Base-by-base conservation (phyloP, 345 rosid genomes). In the Barbarea vulgaris region DNA sequence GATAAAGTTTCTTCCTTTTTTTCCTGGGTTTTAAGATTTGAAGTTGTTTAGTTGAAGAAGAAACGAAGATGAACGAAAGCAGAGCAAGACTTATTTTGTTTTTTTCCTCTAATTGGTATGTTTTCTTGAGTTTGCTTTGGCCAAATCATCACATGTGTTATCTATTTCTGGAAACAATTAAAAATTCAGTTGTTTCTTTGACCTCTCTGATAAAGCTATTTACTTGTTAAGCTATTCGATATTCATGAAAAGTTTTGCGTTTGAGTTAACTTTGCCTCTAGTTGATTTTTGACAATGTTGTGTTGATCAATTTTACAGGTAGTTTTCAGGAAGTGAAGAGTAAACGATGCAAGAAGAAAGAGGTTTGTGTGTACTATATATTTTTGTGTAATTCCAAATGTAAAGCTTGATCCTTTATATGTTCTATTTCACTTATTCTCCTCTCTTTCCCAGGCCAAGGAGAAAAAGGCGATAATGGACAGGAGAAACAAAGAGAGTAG, bases 301-400 rank as follows among this genome's bases (percentile, higher is more conserved):
- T 25, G 30, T 64, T 11, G 34, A 39, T 41, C 22, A 24, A 8
- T 19, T 66, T 81, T 58, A 64, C 73, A 93, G 98, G 77, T 87
- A 85, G 89, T 76, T 89, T 87, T 74, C 93, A 71, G 34, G 87
- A 91, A 82, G 97, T 87, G 81, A 88, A 85, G 85, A 93, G 93
- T 82, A 89, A 86, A 69, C 81, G 87, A 70, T 89, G 83, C 58
- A 86, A 91, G 87, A 81, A 85, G 79, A 87, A 87, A 75, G 93
- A 89, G 96, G 97, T 91, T 58, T 58, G 64, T 58, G 44, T 18
- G 5, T 33, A 64, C 6, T 74, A 60, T 9, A 18, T 24, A 33
- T 9, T 58, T 15, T 18, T 54, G 2, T 56, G 46, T 70, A 5
- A 10, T 60, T 51, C 17, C 17, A 11, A 18, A 10, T 34, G 27